A percentile compares a stretch with the other conserved stretches of the same genome.
Evolutionary conservation across 1,139 yeast genomes (phyloP).

Genomic region (Kodamaea plutei): DNA sequence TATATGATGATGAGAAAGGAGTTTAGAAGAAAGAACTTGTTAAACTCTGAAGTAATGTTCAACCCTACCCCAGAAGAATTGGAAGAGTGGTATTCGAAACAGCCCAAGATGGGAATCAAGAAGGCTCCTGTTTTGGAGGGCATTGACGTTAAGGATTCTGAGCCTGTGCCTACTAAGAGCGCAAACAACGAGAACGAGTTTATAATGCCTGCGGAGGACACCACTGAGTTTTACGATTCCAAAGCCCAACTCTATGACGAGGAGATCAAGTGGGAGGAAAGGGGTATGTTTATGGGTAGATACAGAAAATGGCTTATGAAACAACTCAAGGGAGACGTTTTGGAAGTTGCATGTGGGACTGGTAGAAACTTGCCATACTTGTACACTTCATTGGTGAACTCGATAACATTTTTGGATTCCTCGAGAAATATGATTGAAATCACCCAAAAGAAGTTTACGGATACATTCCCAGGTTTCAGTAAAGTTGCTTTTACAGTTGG

Average conservation of each 20-base stretch:
- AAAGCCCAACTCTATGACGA: slow-evolving; percentile 80
- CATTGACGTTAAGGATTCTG: slow-evolving; percentile 7
- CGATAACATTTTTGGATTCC: slow-evolving; percentile 83
- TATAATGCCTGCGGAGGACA: slow-evolving; percentile 69
- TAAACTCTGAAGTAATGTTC: slow-evolving; percentile 42
- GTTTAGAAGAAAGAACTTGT: slow-evolving; percentile 43
- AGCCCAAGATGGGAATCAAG: slow-evolving; percentile 23
- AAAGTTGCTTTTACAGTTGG: slow-evolving; percentile 87
- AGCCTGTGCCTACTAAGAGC: slow-evolving; percentile 8
- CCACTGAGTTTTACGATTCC: slow-evolving; percentile 75
- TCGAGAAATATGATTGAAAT: slow-evolving; percentile 81
- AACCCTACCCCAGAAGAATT: slow-evolving; percentile 51
- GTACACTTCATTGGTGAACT: slow-evolving; percentile 53
- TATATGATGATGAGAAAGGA: slow-evolving; percentile 53
- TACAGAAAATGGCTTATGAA: slow-evolving; percentile 82
- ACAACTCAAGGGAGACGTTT: slow-evolving; percentile 78
- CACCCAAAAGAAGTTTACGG: slow-evolving; percentile 70
- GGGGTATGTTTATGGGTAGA: slow-evolving; percentile 73
- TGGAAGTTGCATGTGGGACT: slow-evolving; percentile 95
- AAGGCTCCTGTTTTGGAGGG: slow-evolving; percentile 27
- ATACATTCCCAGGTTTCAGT: slow-evolving; percentile 58
- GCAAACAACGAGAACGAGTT: slow-evolving; percentile 32
- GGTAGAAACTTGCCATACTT: slow-evolving; percentile 86
- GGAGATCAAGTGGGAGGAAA: slow-evolving; percentile 83
- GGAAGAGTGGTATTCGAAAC: slow-evolving; percentile 44